These are phyloP conservation scores for Cucurbita pepo DNA, from an alignment of 306 rosid genomes.

Conservation along the genomic window DNA sequence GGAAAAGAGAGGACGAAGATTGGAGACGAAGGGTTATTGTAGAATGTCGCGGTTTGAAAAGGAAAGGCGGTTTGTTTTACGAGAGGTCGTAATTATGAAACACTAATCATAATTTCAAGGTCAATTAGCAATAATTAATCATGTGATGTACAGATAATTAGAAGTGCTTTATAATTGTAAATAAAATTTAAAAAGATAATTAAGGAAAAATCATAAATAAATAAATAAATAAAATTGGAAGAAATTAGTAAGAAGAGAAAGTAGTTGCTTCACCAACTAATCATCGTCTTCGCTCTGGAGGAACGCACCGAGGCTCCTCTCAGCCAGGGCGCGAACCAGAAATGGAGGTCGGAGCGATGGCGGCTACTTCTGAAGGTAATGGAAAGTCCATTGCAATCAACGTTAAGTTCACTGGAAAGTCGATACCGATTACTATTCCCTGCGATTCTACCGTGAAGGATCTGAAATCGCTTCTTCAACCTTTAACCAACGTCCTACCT, in stretches of 20 bases:
- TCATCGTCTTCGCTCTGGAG: not conserved
- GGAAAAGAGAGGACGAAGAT: not conserved
- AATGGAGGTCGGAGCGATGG: constrained; percentile 25
- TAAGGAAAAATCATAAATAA: too few species aligned
- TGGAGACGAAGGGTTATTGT: not conserved
- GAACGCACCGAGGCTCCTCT: not conserved
- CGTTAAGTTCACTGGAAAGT: constrained; percentile 52
- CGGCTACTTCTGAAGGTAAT: not conserved
- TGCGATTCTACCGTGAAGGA: constrained; percentile 47
- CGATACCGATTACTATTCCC: constrained; percentile 41
- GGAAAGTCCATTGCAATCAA: constrained; percentile 20
- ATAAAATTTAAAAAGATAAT: too few species aligned
- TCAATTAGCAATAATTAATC: not conserved
- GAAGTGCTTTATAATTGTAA: not conserved
- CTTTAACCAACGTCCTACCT: constrained; percentile 69
- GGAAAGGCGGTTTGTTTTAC: constrained; percentile 13
- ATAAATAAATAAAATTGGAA: too few species aligned
- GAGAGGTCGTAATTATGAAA: constrained; percentile 4
- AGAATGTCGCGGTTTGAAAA: constrained; percentile 12
- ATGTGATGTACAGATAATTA: too few species aligned
- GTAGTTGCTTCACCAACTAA: too few species aligned
- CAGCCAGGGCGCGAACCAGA: not conserved
- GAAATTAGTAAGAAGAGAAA: too few species aligned
- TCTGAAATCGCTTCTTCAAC: constrained; percentile 68
- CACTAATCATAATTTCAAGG: not conserved